phyloP scores from a whole-genome alignment of 2,329 filamentous ascomycete genomes.

The Nothophoma quercina region DNA sequence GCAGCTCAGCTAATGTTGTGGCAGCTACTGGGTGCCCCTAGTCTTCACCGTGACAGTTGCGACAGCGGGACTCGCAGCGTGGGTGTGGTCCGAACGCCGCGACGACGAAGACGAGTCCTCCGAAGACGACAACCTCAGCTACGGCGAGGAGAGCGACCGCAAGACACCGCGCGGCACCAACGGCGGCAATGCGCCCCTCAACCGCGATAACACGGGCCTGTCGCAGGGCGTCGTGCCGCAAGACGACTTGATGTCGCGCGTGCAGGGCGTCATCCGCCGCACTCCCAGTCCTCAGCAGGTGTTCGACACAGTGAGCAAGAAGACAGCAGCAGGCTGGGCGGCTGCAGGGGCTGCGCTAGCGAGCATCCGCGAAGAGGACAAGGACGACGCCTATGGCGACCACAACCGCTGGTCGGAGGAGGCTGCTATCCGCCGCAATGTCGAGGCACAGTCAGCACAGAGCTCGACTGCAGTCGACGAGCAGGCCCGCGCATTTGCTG shows the following conservation, averaged over 20 bases:
- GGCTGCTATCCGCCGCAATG: conserved; percentile 69
- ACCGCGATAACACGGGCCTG: conserved; percentile 29
- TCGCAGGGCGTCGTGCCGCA: conserved; percentile 39
- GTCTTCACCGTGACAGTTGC: conserved; percentile 87
- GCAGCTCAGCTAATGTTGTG: background rate
- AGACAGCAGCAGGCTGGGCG: conserved; percentile 80
- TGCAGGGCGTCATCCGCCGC: conserved; percentile 81
- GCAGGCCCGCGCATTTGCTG: conserved; percentile 44
- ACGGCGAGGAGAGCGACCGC: conserved; percentile 50
- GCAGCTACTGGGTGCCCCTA: conserved; percentile 76
- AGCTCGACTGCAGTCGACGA: conserved; percentile 43
- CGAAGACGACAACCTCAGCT: conserved; percentile 52
- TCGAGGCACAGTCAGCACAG: conserved; percentile 47
- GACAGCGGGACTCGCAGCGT: conserved; percentile 83
- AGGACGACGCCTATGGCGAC: conserved; percentile 75
- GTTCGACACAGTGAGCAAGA: conserved; percentile 82
- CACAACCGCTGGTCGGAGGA: conserved; percentile 94
- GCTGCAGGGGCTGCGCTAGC: conserved; percentile 85
- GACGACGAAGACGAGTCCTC: conserved; percentile 75
- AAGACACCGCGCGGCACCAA: conserved; percentile 10
- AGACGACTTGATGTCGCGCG: conserved; percentile 73
- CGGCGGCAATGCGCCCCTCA: background rate
- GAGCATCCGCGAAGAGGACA: conserved; percentile 84
- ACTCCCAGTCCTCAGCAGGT: conserved; percentile 89
- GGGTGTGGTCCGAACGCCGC: conserved; percentile 90